Evolutionary conservation across 768 basidiomycete species (phyloP).

Genomic region (Postia placenta): DNA sequence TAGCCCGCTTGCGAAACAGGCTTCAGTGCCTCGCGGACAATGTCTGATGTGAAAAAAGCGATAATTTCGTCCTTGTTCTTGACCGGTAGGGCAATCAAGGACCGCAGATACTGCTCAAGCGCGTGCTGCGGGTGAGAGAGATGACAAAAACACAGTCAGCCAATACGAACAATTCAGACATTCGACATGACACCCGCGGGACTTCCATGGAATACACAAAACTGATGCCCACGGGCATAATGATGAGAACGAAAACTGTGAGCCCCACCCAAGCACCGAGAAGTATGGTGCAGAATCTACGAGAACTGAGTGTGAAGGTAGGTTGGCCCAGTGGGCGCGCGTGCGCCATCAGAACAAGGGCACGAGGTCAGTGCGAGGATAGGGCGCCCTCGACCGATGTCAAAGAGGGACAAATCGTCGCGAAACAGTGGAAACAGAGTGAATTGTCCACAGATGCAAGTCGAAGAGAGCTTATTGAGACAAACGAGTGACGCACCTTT

Average conservation of each 20-base stretch:
- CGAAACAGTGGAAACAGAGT: not conserved
- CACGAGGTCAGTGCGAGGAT: not conserved
- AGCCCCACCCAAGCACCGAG: not conserved
- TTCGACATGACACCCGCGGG: slow-evolving; percentile 4
- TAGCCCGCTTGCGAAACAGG: slow-evolving; percentile 77
- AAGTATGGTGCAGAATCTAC: not conserved
- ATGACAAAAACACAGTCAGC: slow-evolving; percentile 8
- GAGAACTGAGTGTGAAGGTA: not conserved
- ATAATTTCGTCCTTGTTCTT: slow-evolving; percentile 88
- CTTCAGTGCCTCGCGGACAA: slow-evolving; percentile 69
- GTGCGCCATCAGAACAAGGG: not conserved
- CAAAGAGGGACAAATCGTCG: not conserved
- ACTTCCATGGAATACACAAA: not conserved
- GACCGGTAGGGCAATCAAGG: slow-evolving; percentile 72
- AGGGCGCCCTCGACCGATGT: not conserved
- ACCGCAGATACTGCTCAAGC: slow-evolving; percentile 83
- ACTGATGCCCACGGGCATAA: not conserved
- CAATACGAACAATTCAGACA: not conserved
- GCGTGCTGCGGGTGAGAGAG: slow-evolving; percentile 54
- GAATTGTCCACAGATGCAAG: not conserved
- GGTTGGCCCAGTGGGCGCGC: not conserved
- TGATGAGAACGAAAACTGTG: not conserved
- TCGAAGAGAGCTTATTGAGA: not conserved
- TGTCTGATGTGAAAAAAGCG: slow-evolving; percentile 87
- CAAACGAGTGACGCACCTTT: slow-evolving; percentile 52